Conservation (phyloP, 768 basidiomycete genomes). For the Leucocoprinus sp. region DNA sequence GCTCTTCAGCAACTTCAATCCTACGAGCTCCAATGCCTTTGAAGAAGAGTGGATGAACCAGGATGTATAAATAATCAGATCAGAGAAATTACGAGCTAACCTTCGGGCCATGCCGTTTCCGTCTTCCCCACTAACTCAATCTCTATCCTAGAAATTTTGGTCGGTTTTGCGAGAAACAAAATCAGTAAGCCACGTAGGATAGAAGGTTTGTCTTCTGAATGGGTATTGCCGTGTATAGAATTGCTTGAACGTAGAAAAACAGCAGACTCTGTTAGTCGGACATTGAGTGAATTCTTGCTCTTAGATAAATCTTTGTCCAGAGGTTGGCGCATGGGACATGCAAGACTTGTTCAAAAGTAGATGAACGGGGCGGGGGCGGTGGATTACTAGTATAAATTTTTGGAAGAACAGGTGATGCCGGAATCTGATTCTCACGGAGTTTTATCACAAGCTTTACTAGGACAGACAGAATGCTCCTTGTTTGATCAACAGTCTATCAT, state of each 20-base stretch:
- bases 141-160: slow-evolving; percentile 78
- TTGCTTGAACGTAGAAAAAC: slow-evolving; percentile 56
- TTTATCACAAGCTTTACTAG: too few species aligned
- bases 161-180: slow-evolving; percentile 58
- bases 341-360: background rate
- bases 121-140: slow-evolving; percentile 69
- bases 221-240: slow-evolving; percentile 18
- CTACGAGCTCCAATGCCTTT: slow-evolving; percentile 63
- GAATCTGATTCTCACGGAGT: too few species aligned
- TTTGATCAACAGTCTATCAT: too few species aligned
- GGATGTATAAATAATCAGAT: background rate
- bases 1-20: slow-evolving; percentile 72
- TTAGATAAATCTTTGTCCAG: slow-evolving; percentile 10
- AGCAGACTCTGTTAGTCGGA: slow-evolving; percentile 66
- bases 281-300: slow-evolving; percentile 36
- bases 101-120: slow-evolving; percentile 78
- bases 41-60: too few species aligned
- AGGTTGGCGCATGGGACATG: background rate
- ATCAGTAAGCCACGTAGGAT: slow-evolving; percentile 59
- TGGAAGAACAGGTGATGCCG: too few species aligned
- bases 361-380: background rate
- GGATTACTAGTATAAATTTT: too few species aligned
- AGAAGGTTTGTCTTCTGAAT: slow-evolving; percentile 31
- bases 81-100: slow-evolving; percentile 31
- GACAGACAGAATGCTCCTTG: too few species aligned